Percentiles rank a stretch among this genome's conserved stretches.
These are phyloP conservation scores for Pythium folliculosum DNA, from an alignment of 352 stramenopile species.

Conservation along the genomic window DNA sequence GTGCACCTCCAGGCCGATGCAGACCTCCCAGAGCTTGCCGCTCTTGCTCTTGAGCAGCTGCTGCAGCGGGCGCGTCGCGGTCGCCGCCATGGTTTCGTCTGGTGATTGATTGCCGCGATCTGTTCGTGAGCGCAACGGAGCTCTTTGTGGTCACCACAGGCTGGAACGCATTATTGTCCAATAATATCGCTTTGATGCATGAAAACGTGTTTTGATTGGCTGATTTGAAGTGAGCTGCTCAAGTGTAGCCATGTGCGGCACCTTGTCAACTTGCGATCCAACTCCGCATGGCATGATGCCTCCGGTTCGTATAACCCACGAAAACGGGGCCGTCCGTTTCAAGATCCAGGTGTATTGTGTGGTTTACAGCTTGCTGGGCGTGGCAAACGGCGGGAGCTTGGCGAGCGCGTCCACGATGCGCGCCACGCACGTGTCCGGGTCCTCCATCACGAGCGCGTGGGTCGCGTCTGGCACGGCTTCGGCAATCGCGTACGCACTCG, in stretches of 20 bases:
- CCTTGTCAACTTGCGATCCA: no score
- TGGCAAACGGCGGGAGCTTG: background rate
- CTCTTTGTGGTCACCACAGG: constrained; percentile 13
- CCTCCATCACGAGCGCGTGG: constrained; percentile 54
- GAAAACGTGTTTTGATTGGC: background rate
- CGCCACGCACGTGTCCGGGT: constrained; percentile 31
- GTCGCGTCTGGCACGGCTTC: constrained; percentile 35
- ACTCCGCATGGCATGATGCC: no score
- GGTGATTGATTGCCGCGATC: no score
- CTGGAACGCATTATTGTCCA: background rate
- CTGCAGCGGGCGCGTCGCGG: constrained; percentile 40
- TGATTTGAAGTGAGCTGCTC: background rate
- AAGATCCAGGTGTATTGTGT: no score
- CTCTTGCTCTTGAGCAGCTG: constrained; percentile 62
- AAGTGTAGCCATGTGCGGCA: constrained; percentile 10
- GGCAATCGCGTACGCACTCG: constrained; percentile 41
- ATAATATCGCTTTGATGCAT: constrained; percentile 1
- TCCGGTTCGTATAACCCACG: no score
- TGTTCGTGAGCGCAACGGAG: no score
- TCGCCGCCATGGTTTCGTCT: constrained; percentile 6
- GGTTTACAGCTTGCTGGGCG: background rate
- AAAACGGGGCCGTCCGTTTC: no score
- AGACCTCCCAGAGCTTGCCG: constrained; percentile 74
- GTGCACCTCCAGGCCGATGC: constrained; percentile 86
- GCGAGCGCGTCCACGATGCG: constrained; percentile 37